phyloP scores from a whole-genome alignment of 495 filamentous ascomycete species.

The Podospora conica region DNA sequence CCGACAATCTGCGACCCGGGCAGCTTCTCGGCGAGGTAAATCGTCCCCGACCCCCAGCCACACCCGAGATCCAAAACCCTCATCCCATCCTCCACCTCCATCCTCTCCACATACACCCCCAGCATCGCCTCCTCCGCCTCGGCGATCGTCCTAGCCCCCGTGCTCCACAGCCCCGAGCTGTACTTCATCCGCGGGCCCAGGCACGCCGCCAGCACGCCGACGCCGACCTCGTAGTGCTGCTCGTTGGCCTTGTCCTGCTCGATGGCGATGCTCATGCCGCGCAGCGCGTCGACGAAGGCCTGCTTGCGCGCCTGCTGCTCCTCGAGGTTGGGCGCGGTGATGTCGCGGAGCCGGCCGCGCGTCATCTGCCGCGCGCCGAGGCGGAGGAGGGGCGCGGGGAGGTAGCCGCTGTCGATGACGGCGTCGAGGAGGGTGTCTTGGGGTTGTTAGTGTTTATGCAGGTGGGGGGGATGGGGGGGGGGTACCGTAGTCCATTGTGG shows the following conservation, averaged over 20 bases:
- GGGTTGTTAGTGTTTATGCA: background rate
- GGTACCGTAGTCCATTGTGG: constrained; percentile 16
- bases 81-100: constrained; percentile 51
- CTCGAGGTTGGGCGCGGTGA: constrained; percentile 40
- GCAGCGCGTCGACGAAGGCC: constrained; percentile 46
- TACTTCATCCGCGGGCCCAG: constrained; percentile 64
- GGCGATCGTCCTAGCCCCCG: constrained; percentile 48
- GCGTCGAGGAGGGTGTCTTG: constrained; percentile 15
- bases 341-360: constrained; percentile 42
- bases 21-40: constrained; percentile 56
- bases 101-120: constrained; percentile 50
- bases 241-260: constrained; percentile 55
- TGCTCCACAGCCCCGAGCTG: constrained; percentile 52
- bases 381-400: constrained; percentile 54
- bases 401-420: constrained; percentile 51
- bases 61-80: constrained; percentile 60
- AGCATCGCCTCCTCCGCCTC: constrained; percentile 63
- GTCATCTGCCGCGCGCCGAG: constrained; percentile 52
- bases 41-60: constrained; percentile 58
- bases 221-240: constrained; percentile 64
- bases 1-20: constrained; percentile 54
- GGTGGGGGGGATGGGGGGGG: background rate
- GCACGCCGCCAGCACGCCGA: constrained; percentile 47
- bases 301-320: constrained; percentile 49
- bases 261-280: constrained; percentile 51